A percentile compares a stretch with the other conserved stretches of the same genome.
These are phyloP conservation scores for Vaccinium macrocarpon DNA, from an alignment of 148 eudicot genomes.

Conservation along the genomic window DNA sequence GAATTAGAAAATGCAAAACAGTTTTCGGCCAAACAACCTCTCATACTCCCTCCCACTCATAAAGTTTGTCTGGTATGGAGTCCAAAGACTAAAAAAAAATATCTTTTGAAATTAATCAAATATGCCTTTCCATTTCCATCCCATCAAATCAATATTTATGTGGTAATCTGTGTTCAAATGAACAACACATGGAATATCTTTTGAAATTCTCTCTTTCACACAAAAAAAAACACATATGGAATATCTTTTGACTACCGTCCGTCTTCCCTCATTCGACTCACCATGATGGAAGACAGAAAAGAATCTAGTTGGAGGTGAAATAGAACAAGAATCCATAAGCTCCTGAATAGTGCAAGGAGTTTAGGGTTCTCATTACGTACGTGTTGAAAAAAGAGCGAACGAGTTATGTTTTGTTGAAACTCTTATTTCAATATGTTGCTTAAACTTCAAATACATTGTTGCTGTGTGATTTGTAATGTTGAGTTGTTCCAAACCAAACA, in stretches of 20 bases:
- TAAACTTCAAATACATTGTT: background rate
- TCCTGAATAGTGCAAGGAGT: background rate
- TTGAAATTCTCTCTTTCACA: no score
- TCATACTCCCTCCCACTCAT: no score
- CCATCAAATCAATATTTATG: background rate
- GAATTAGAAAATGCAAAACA: no score
- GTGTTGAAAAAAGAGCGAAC: background rate
- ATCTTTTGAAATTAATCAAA: no score
- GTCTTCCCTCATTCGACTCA: no score
- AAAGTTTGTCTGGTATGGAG: no score
- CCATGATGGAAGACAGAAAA: background rate
- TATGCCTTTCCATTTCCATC: background rate
- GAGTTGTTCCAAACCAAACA: background rate
- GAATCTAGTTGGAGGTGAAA: background rate
- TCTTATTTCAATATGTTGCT: background rate
- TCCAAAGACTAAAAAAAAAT: no score
- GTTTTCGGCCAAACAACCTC: no score
- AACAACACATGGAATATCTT: background rate
- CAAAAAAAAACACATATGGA: no score
- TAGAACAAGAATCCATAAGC: background rate
- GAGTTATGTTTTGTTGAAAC: background rate
- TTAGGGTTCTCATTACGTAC: background rate
- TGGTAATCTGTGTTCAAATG: background rate
- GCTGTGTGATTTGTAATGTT: background rate
- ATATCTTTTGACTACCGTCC: no score